A percentile compares a stretch with the other conserved stretches of the same genome.
phyloP scores from a whole-genome alignment of 2,329 filamentous ascomycete genomes.

The Lasiodiplodia hormozganensis region DNA sequence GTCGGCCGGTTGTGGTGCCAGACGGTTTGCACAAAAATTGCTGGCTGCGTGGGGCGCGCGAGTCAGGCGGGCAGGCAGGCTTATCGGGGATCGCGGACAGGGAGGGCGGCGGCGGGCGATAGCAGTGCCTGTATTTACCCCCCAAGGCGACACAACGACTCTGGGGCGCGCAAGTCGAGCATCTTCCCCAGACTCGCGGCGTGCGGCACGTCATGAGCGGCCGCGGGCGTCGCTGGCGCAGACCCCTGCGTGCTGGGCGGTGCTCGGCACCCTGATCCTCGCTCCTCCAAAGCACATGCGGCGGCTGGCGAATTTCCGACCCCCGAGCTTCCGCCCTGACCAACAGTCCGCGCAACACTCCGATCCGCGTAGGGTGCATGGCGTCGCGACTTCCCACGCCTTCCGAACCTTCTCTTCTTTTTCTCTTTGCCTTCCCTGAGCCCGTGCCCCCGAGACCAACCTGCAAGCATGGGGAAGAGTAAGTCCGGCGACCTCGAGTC shows the following conservation, averaged over 20 bases:
- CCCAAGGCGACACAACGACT: background rate
- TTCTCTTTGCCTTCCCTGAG: constrained; percentile 28
- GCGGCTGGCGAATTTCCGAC: constrained; percentile 7
- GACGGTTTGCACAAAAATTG: constrained; percentile 1
- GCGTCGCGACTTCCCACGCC: constrained; percentile 7
- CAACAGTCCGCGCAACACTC: constrained; percentile 12
- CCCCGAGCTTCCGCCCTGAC: constrained; percentile 23
- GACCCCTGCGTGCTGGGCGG: constrained; percentile 20
- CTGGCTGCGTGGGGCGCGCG: constrained; percentile 10
- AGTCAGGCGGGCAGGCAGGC: constrained; percentile 13
- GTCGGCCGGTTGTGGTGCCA: constrained; percentile 4
- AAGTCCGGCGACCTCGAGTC: constrained; percentile 31
- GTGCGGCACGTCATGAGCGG: constrained; percentile 3
- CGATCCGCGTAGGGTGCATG: constrained; percentile 22
- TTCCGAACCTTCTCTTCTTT: constrained; percentile 26
- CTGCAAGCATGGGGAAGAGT: constrained; percentile 29
- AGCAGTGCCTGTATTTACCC: background rate
- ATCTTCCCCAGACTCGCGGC: constrained; percentile 14
- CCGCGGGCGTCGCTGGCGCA: background rate
- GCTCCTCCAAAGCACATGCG: background rate
- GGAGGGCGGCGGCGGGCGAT: background rate
- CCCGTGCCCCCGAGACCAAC: constrained; percentile 10
- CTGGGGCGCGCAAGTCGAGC: background rate
- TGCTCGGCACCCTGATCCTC: constrained; percentile 22
- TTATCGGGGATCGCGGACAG: constrained; percentile 3